phyloP scores from a whole-genome alignment of 331 rosid genomes.

The Quercus lobata region DNA sequence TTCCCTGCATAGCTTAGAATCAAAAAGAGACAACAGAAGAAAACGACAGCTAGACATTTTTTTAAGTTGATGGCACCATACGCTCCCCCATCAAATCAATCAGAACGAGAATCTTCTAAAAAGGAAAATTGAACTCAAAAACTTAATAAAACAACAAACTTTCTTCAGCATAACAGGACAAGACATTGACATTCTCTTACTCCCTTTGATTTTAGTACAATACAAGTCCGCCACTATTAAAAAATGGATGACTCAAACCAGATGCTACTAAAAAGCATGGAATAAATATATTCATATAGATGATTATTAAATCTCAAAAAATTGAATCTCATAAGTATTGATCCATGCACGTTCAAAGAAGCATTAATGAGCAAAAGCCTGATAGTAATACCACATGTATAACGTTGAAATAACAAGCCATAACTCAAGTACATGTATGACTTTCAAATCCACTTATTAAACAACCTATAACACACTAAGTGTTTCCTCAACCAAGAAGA shows the following conservation, averaged over 20 bases:
- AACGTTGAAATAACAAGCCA: background rate
- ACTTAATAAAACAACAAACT: conserved; percentile 31
- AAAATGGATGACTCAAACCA: conserved; percentile 31
- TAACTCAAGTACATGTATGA: conserved; percentile 1
- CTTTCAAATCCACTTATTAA: conserved; percentile 3
- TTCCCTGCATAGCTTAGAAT: conserved; percentile 28
- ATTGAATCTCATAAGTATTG: conserved; percentile 25
- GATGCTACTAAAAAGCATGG: conserved; percentile 24
- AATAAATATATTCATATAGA: conserved; percentile 22
- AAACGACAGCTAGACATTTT: conserved; percentile 27
- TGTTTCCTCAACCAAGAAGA: background rate
- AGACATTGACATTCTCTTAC: conserved; percentile 50
- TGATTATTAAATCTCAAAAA: conserved; percentile 23
- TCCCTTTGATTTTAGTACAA: conserved; percentile 23
- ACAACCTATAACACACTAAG: conserved; percentile 14
- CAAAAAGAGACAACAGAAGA: conserved; percentile 28
- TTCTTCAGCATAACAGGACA: conserved; percentile 44
- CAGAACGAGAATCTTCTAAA: conserved; percentile 46
- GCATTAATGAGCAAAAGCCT: conserved; percentile 19
- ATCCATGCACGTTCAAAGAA: conserved; percentile 51
- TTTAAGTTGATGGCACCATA: conserved; percentile 28
- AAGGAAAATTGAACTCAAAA: conserved; percentile 32
- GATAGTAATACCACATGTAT: background rate
- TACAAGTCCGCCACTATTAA: conserved; percentile 34
- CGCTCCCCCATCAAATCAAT: conserved; percentile 38